Evolutionary conservation across 352 stramenopile genomes (phyloP), one percentile per base, ranked within the genome.

Genomic region (Phytophthora ohioensis): DNA sequence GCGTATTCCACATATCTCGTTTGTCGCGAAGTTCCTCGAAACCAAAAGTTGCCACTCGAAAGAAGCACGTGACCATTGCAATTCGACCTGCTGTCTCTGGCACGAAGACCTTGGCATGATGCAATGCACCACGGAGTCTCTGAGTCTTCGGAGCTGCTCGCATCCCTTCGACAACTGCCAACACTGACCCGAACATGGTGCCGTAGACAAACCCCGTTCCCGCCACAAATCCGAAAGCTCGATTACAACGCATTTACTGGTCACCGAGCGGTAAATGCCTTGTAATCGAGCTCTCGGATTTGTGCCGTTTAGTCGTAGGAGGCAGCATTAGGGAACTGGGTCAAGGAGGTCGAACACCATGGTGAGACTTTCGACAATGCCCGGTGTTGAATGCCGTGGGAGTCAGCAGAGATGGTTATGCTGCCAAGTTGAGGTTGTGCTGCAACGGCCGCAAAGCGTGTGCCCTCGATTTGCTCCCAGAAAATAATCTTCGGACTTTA

Each of bases 51-150:
- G 62, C 57, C 34, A 76, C 15, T 15, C 72, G 75, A 46, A 83
- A 85, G 2, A 78, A 36, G 35, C 69, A 76, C 51, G 78, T 82
- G 52, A 83, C 78, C 41, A 76, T 67, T 42, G 75, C 78, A 58
- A 85, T 83, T 15, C 71, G 68, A 35, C 78, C 78, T 31, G 78
- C 73, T 11, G 67, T 81, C 46, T 79, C 43, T n/a, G 75, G 78
- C 0, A 85, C 64, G 21, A 76, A 59, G 8, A 58, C 51, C 9
- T 74, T 77, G 48, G 66, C 73, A 34, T 85, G 75, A 42, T 85
- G 57, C 7, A 76, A 27, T 68, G 90, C 30, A 98, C 97, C 75
- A 71, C 80, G 27, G 76, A 80, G 42, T 12, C 67, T 58, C 51
- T 83, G 71, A 30, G 82, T 39, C 30, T 75, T 69, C 17, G 72